Percentiles rank a stretch among this genome's conserved stretches.
These are phyloP conservation scores for Anthostomella pinea DNA, from an alignment of 2,329 filamentous ascomycete species.

Conservation along the genomic window DNA sequence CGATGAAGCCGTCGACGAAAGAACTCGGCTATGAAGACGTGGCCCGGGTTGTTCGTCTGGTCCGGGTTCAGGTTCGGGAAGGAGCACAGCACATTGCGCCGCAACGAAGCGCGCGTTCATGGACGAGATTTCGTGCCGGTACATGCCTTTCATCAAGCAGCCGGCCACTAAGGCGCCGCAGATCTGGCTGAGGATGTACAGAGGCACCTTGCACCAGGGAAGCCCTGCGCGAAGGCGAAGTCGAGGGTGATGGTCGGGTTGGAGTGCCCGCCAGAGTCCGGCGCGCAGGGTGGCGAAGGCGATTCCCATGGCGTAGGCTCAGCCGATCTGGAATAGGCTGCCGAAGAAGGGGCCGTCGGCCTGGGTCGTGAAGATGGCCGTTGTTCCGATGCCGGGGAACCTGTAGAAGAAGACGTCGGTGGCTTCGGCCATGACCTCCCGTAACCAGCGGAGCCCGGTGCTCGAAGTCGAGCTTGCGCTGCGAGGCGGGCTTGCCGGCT, in stretches of 20 bases:
- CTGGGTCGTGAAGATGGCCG: slow-evolving; percentile 2
- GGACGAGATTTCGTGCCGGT: slow-evolving; percentile 2
- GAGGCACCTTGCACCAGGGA: slow-evolving; percentile 3
- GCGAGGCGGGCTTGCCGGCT: slow-evolving; percentile 1
- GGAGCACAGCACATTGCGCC: not conserved
- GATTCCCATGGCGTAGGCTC: slow-evolving; percentile 3
- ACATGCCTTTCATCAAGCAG: slow-evolving; percentile 2
- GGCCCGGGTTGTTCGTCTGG: slow-evolving; percentile 58
- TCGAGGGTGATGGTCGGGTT: slow-evolving; percentile 1
- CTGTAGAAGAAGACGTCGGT: slow-evolving; percentile 43
- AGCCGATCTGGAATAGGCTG: slow-evolving; percentile 3
- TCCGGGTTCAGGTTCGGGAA: slow-evolving; percentile 1
- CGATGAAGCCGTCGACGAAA: slow-evolving; percentile 57
- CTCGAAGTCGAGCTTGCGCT: slow-evolving; percentile 4
- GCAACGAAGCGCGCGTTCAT: not conserved
- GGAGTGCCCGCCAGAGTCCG: slow-evolving; percentile 2
- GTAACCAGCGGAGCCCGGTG: slow-evolving; percentile 1
- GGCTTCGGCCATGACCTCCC: slow-evolving; percentile 1
- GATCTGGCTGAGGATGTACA: slow-evolving; percentile 3
- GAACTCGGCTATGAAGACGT: slow-evolving; percentile 57
- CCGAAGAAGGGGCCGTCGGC: not conserved
- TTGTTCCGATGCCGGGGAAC: slow-evolving; percentile 31
- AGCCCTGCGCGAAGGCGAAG: slow-evolving; percentile 2
- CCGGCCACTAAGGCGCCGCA: slow-evolving; percentile 3
- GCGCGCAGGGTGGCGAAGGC: slow-evolving; percentile 2